phyloP scores from a whole-genome alignment of 2,329 filamentous ascomycete species.

The Aspergillus sergii region DNA sequence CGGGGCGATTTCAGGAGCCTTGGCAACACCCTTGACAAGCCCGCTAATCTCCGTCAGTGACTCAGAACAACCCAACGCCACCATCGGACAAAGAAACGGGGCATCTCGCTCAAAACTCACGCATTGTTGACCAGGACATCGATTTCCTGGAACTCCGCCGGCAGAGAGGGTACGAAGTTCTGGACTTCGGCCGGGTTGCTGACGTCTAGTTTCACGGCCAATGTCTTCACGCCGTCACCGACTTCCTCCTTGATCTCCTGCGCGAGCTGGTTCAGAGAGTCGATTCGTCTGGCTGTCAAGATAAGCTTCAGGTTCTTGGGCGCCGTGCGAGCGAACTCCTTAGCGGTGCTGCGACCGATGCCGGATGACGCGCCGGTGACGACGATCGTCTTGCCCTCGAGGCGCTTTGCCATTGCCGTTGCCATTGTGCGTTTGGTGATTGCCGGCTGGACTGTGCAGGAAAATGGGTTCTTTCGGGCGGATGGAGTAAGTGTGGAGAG shows the following conservation, averaged over 20 bases:
- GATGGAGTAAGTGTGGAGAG: slow-evolving; percentile 23
- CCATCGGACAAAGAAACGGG: not conserved
- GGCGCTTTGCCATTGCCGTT: slow-evolving; percentile 75
- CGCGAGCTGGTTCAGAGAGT: slow-evolving; percentile 75
- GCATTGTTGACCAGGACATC: slow-evolving; percentile 95
- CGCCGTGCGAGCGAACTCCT: slow-evolving; percentile 88
- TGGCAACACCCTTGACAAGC: slow-evolving; percentile 83
- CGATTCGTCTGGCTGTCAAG: slow-evolving; percentile 83
- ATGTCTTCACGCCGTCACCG: slow-evolving; percentile 76
- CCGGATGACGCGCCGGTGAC: slow-evolving; percentile 92
- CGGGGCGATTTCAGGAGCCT: slow-evolving; percentile 78
- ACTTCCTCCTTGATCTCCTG: slow-evolving; percentile 75
- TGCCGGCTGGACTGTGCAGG: slow-evolving; percentile 21
- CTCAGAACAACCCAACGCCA: not conserved
- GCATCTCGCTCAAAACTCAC: slow-evolving; percentile 69
- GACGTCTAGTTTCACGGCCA: slow-evolving; percentile 84
- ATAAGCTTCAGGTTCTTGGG: slow-evolving; percentile 80
- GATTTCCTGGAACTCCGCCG: slow-evolving; percentile 80
- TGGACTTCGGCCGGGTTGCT: slow-evolving; percentile 75
- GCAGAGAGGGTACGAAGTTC: slow-evolving; percentile 71
- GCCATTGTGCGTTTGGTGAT: slow-evolving; percentile 56
- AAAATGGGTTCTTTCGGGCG: slow-evolving; percentile 20
- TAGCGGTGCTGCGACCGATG: slow-evolving; percentile 74
- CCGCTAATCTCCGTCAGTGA: slow-evolving; percentile 57
- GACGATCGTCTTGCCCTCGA: slow-evolving; percentile 88